A percentile compares a stretch with the other conserved stretches of the same genome.
Conservation (phyloP, 495 filamentous ascomycete genomes). For the Letharia lupina region DNA sequence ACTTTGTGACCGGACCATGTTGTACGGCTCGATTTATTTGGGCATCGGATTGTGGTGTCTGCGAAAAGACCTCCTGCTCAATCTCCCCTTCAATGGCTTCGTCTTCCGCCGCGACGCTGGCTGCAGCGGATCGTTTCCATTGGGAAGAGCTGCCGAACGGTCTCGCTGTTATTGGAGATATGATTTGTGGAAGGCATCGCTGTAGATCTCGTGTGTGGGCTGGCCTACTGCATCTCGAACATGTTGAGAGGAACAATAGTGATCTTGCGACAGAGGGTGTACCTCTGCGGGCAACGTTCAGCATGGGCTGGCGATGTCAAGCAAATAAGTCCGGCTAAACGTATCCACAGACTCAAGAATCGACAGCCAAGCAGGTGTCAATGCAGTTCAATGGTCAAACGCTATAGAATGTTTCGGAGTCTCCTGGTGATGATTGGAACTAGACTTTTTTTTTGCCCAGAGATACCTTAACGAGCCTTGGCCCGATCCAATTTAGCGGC, state of each 20-base stretch:
- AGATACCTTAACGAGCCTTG: neutral
- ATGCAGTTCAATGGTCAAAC: neutral
- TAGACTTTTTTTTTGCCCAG: slow-evolving; percentile 1
- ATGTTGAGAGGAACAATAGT: slow-evolving; percentile 2
- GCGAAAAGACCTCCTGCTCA: slow-evolving; percentile 9
- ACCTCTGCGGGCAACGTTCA: slow-evolving; percentile 23
- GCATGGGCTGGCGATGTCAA: slow-evolving; percentile 12
- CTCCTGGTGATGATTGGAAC: neutral
- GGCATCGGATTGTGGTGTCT: slow-evolving; percentile 14
- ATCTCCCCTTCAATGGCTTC: slow-evolving; percentile 24
- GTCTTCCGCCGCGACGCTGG: slow-evolving; percentile 23
- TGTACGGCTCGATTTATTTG: slow-evolving; percentile 12
- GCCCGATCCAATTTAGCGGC: neutral
- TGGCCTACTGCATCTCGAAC: slow-evolving; percentile 14
- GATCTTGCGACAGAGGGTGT: slow-evolving; percentile 19
- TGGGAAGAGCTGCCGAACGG: slow-evolving; percentile 11
- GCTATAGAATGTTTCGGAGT: neutral
- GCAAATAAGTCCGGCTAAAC: neutral
- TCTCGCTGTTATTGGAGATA: neutral
- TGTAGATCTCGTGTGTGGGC: neutral
- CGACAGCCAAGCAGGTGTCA: neutral
- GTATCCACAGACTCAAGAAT: neutral
- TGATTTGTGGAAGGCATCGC: neutral
- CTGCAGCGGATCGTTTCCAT: slow-evolving; percentile 25
- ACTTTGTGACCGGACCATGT: slow-evolving; percentile 47